Evolutionary conservation across 2,329 filamentous ascomycete species (phyloP), one percentile per base, ranked within the genome.

Genomic region (Clarireedia homoeocarpa): DNA sequence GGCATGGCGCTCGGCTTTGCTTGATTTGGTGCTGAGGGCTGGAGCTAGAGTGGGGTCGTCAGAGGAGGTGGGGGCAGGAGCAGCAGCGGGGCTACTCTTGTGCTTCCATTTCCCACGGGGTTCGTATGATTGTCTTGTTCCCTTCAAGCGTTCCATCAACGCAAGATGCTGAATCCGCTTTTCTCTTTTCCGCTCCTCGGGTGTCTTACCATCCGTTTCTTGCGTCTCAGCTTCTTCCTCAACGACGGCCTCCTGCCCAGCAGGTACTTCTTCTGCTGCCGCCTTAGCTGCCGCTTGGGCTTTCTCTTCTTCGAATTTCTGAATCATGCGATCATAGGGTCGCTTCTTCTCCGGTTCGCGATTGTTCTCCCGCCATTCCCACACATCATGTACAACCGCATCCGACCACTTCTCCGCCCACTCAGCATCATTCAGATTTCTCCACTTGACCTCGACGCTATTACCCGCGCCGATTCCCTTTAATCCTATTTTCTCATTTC

Each of bases 341-440:
- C 20, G 20, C 15, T 6, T 14, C 24, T 34, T 20, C 47, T 30
- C n/a, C 10, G 15, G 30, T 15, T 10, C 47, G 15, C 30, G 27
- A 34, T 38, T 48, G 6, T 38, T 48, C 47, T 34, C 15, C 47
- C 47, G 30, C 26, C 47, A 34, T 14, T 48, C 47, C 27, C 15
- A 20, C 9, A 20, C 47, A 24, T 24, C 65, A 61, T 73, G 71
- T 24, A 66, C 58, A 5, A 73, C 70, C 27, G 65, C 65, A 7
- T 62, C 60, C 7, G 62, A 66, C 71, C 71, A 73, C n/a, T 57
- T 59, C 39, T 65, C 62, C 26, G 71, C 71, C 59, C 65, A 72
- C 55, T 73, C 69, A 0, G 69, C 67, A 65, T 73, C 71, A 23
- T 63, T 55, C 5, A 71, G 57, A 63, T 72, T 63, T 30, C 59